Evolutionary conservation across 2,329 filamentous ascomycete genomes (phyloP).

Genomic region (Ophiostoma australiae): DNA sequence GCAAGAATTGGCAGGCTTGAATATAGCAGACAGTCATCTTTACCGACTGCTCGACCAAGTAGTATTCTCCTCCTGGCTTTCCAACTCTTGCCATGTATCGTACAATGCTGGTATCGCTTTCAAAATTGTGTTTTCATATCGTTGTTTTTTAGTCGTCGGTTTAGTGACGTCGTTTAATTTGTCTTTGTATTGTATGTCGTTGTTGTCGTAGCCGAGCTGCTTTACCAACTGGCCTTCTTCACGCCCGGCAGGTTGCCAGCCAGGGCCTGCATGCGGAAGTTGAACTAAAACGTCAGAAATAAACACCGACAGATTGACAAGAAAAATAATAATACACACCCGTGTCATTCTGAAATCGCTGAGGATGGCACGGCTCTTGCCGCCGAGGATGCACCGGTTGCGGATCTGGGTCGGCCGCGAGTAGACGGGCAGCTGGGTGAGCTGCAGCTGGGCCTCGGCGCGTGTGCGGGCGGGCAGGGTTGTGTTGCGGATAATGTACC

Average conservation of each 20-base stretch:
- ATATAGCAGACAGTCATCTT: neutral
- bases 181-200: neutral
- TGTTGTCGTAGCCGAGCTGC: neutral
- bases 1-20: neutral
- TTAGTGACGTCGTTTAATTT: neutral
- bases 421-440: constrained; percentile 94
- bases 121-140: neutral
- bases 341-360: constrained; percentile 87
- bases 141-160: neutral
- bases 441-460: constrained; percentile 86
- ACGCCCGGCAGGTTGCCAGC: constrained; percentile 84
- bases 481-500: constrained; percentile 91
- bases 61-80: neutral
- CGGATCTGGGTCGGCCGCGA: constrained; percentile 89
- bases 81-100: constrained; percentile 5
- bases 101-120: constrained; percentile 13
- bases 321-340: constrained; percentile 43
- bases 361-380: constrained; percentile 85
- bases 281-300: constrained; percentile 58
- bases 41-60: neutral
- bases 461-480: constrained; percentile 74
- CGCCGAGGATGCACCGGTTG: constrained; percentile 87
- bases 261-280: constrained; percentile 86
- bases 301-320: neutral
- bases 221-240: constrained; percentile 91